Conservation (phyloP, 768 basidiomycete genomes). For the Trametes punicea region DNA sequence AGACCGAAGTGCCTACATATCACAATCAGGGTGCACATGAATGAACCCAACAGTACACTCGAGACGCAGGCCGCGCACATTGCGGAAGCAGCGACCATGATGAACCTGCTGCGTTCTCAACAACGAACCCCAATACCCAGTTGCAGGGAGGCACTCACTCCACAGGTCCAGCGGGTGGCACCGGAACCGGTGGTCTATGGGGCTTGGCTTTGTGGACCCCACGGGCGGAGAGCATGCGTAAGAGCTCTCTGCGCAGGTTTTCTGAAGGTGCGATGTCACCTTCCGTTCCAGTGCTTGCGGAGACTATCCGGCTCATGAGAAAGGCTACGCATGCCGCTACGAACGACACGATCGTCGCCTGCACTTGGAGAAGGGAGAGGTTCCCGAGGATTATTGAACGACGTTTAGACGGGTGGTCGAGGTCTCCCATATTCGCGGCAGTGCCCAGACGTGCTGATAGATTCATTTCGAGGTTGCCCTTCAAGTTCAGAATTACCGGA, state of each 20-base stretch:
- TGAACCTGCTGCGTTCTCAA: constrained; percentile 46
- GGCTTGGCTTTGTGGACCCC: constrained; percentile 17
- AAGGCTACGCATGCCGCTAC: constrained; percentile 80
- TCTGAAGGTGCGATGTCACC: not conserved
- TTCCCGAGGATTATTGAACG: constrained; percentile 75
- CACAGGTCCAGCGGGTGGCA: constrained; percentile 28
- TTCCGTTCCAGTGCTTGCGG: constrained; percentile 24
- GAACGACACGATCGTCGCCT: constrained; percentile 86
- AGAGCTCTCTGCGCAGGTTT: not conserved
- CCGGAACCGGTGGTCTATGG: constrained; percentile 10
- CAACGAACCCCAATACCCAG: not conserved
- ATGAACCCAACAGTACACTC: constrained; percentile 78
- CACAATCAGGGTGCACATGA: constrained; percentile 86
- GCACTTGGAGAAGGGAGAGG: constrained; percentile 84
- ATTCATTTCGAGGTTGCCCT: constrained; percentile 99
- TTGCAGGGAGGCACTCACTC: constrained; percentile 29
- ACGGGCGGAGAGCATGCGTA: not conserved
- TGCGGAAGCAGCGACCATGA: constrained; percentile 71
- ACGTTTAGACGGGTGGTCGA: constrained; percentile 67
- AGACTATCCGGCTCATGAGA: constrained; percentile 62
- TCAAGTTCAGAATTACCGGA: constrained; percentile 90
- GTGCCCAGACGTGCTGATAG: constrained; percentile 94
- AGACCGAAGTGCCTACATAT: constrained; percentile 69
- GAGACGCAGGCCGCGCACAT: constrained; percentile 82
- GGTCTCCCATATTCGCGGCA: constrained; percentile 88